A percentile compares a stretch with the other conserved stretches of the same genome.
phyloP scores from a whole-genome alignment of 768 basidiomycete species.

The Ramaria sp. region DNA sequence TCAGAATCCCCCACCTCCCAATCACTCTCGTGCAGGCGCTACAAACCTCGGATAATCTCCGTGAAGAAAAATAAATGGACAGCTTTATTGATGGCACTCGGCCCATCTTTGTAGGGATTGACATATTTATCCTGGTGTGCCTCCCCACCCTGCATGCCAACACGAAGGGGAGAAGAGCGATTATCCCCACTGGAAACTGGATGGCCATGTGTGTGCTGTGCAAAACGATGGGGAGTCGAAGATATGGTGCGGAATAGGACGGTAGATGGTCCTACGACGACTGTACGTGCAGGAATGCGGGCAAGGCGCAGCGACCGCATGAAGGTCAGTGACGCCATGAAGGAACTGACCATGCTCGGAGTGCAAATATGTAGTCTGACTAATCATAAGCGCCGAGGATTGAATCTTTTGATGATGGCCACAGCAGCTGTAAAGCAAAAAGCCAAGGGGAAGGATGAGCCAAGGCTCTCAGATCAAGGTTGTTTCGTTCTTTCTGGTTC shows the following conservation, averaged over 20 bases:
- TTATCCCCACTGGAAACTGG: not conserved
- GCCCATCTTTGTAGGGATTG: slow-evolving; percentile 67
- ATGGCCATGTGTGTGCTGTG: slow-evolving; percentile 15
- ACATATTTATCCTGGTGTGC: slow-evolving; percentile 20
- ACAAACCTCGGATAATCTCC: slow-evolving; percentile 87
- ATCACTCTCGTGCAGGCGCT: slow-evolving; percentile 11
- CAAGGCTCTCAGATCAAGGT: slow-evolving; percentile 61
- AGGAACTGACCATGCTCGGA: slow-evolving; percentile 41
- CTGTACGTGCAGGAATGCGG: slow-evolving; percentile 17
- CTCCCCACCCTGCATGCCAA: not conserved
- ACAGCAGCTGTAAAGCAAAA: slow-evolving; percentile 54
- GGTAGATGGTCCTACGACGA: slow-evolving; percentile 24
- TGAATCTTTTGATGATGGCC: slow-evolving; percentile 13
- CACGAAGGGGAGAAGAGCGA: not conserved
- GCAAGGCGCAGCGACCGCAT: slow-evolving; percentile 21
- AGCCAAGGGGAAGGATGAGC: slow-evolving; percentile 35
- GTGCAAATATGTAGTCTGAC: slow-evolving; percentile 37
- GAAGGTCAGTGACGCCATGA: slow-evolving; percentile 40
- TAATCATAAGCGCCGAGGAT: slow-evolving; percentile 16
- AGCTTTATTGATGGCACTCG: slow-evolving; percentile 91
- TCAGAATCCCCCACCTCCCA: not conserved
- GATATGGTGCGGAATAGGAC: slow-evolving; percentile 44
- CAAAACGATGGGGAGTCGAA: slow-evolving; percentile 20
- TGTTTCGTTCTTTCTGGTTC: slow-evolving; percentile 16
- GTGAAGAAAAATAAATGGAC: slow-evolving; percentile 97